Base-by-base conservation (phyloP, 2,329 filamentous ascomycete genomes). In the Talaromyces sp. region DNA sequence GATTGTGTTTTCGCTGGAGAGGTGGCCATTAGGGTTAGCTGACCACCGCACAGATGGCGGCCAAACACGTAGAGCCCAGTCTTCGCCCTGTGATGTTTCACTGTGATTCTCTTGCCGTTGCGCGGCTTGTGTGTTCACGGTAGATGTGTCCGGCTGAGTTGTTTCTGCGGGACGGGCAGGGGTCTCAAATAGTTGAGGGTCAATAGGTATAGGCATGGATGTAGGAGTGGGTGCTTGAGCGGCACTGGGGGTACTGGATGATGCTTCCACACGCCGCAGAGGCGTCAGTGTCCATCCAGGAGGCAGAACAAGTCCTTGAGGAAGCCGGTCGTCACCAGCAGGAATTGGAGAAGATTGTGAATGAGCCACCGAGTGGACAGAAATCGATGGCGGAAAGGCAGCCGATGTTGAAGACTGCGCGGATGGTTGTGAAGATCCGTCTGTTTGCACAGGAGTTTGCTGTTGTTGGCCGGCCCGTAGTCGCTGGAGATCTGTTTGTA, bases 401-500 rank as follows among this genome's bases (percentile, higher is more conserved):
- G 61, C 55, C n/a, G 61, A 51, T 36, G 32, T 25, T 30, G 61
- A 42, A 13, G 47, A 39, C 22, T 44, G 57, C 36, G 59, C 30
- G 19, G 66, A 54, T 61, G 60, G 49, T 27, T 25, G 22, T 13
- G 22, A 7, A n/a, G 27, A n/a, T 17, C 25, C 49, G 30, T 55
- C 60, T 15, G 65, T 39, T 17, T 57, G 47, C 30, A 58, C 30
- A 30, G 58, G 62, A 4, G 47, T 60, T 15, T 59, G 47, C 11
- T 53, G n/a, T 52, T 22, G n/a, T 42, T 22, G 82, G 44, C 77
- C 65, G 63, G 79, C 80, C 27, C 88, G 86, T 59, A 93, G 78
- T 63, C 88, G 83, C 36, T 84, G 79, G 56, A 95, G 73, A 71
- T 95, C 91, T 22, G 78, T 76, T 63, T 90, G 84, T 63, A 95